Evolutionary conservation across 2,329 filamentous ascomycete genomes (phyloP).

Genomic region (Verticillium isaacii): DNA sequence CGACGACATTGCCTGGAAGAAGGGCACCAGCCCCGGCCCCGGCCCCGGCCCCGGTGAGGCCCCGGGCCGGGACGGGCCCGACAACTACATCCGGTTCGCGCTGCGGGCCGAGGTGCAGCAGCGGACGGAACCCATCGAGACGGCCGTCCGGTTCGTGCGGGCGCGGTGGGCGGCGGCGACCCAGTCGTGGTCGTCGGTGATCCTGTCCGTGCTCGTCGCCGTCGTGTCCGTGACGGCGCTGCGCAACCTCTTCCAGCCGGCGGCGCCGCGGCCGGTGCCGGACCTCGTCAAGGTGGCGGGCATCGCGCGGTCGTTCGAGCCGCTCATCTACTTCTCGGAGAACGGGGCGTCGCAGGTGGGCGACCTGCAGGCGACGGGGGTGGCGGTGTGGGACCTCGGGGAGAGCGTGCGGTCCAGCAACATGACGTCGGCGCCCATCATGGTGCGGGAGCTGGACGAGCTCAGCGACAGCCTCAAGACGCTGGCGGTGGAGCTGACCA

Average conservation of each 20-base stretch:
- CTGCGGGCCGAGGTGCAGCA: slow-evolving; percentile 86
- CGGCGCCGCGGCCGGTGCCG: slow-evolving; percentile 61
- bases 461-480: slow-evolving; percentile 82
- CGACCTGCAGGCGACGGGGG: slow-evolving; percentile 83
- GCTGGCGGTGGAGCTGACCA: slow-evolving; percentile 78
- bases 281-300: slow-evolving; percentile 89
- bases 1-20: slow-evolving; percentile 22
- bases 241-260: slow-evolving; percentile 65
- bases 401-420: slow-evolving; percentile 87
- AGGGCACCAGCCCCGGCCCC: slow-evolving; percentile 10
- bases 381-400: slow-evolving; percentile 91
- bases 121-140: slow-evolving; percentile 77
- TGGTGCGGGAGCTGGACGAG: slow-evolving; percentile 79
- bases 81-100: slow-evolving; percentile 77
- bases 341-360: slow-evolving; percentile 81
- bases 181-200: slow-evolving; percentile 63
- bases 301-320: slow-evolving; percentile 87
- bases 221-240: slow-evolving; percentile 62
- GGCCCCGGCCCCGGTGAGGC: slow-evolving; percentile 18
- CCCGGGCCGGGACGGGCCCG: slow-evolving; percentile 26
- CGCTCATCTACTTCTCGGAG: slow-evolving; percentile 91
- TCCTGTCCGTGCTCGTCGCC: slow-evolving; percentile 56
- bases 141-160: slow-evolving; percentile 60
- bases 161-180: slow-evolving; percentile 56
- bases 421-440: slow-evolving; percentile 83